Evolutionary conservation across 2,329 filamentous ascomycete genomes (phyloP).

Genomic region (Aspergillus costaricaensis): DNA sequence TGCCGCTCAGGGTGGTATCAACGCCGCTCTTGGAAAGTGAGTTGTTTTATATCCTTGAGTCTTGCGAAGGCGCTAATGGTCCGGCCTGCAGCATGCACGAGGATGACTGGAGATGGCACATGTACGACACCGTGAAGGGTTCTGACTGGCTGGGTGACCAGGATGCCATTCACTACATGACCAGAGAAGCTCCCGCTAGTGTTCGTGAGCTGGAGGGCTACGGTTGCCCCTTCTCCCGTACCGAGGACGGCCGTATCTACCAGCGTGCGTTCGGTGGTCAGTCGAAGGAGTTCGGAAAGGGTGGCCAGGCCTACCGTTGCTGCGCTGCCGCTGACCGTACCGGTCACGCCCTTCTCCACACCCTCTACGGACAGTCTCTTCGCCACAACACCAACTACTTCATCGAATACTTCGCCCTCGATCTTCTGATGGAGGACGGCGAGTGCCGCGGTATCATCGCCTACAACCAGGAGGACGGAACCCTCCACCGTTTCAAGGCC

Average conservation of each 20-base stretch:
- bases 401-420: slow-evolving; percentile 97
- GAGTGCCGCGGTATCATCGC: slow-evolving; percentile 95
- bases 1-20: slow-evolving; percentile 68
- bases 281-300: slow-evolving; percentile 91
- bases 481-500: slow-evolving; percentile 92
- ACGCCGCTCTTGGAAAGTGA: slow-evolving; percentile 47
- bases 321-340: slow-evolving; percentile 95
- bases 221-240: slow-evolving; percentile 89
- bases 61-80: slow-evolving; percentile 21
- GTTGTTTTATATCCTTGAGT: slow-evolving; percentile 17
- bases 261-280: slow-evolving; percentile 98
- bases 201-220: slow-evolving; percentile 97
- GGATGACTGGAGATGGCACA: slow-evolving; percentile 99
- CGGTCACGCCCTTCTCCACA: slow-evolving; percentile 95
- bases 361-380: slow-evolving; percentile 94
- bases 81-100: slow-evolving; percentile 77
- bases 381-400: slow-evolving; percentile 99
- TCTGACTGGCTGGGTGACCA: slow-evolving; percentile 97
- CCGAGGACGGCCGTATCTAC: slow-evolving; percentile 96
- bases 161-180: slow-evolving; percentile 99
- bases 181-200: slow-evolving; percentile 84
- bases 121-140: slow-evolving; percentile 98
- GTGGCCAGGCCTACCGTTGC: slow-evolving; percentile 96
- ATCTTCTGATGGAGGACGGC: slow-evolving; percentile 96
- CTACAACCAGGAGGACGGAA: slow-evolving; percentile 98